Conservation (phyloP, 352 stramenopile genomes). For the Phytophthora aleatoria region DNA sequence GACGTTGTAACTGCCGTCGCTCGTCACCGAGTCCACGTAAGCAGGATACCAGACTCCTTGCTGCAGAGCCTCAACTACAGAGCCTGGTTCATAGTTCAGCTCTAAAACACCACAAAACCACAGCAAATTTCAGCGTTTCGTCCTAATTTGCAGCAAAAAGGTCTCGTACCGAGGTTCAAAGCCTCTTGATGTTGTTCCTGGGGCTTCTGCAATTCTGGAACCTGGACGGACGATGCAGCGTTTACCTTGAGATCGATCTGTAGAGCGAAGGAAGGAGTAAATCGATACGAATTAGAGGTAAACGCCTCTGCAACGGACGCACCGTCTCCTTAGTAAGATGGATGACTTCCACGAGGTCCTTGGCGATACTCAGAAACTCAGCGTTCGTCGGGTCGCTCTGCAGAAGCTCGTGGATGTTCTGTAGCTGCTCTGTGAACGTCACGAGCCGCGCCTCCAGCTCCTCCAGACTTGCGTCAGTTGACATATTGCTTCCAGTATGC, state of each 20-base stretch:
- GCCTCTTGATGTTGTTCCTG: constrained; percentile 8
- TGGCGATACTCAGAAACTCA: constrained; percentile 79
- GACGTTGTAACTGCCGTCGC: constrained; percentile 65
- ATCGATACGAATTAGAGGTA: constrained; percentile 3
- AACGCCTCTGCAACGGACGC: not conserved
- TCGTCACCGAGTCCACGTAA: constrained; percentile 59
- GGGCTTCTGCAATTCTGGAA: not conserved
- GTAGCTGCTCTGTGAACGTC: constrained; percentile 82
- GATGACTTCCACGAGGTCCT: constrained; percentile 85
- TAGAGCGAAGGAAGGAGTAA: constrained; percentile 3
- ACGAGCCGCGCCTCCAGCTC: constrained; percentile 80
- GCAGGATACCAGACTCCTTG: constrained; percentile 78
- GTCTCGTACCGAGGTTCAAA: constrained; percentile 16
- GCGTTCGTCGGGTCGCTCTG: constrained; percentile 68
- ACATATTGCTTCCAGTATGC: constrained; percentile 16
- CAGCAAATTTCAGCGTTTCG: constrained; percentile 1
- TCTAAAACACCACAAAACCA: constrained; percentile 24
- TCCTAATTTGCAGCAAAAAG: not conserved
- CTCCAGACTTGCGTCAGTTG: constrained; percentile 49
- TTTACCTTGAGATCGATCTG: constrained; percentile 50
- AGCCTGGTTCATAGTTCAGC: constrained; percentile 49
- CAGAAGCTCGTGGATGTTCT: constrained; percentile 82
- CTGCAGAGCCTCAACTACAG: constrained; percentile 61
- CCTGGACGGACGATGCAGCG: not conserved
- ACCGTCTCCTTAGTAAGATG: constrained; percentile 87